Percentiles rank a stretch among this genome's conserved stretches.
phyloP scores from a whole-genome alignment of 352 stramenopile genomes.

The Peronospora belbahrii region DNA sequence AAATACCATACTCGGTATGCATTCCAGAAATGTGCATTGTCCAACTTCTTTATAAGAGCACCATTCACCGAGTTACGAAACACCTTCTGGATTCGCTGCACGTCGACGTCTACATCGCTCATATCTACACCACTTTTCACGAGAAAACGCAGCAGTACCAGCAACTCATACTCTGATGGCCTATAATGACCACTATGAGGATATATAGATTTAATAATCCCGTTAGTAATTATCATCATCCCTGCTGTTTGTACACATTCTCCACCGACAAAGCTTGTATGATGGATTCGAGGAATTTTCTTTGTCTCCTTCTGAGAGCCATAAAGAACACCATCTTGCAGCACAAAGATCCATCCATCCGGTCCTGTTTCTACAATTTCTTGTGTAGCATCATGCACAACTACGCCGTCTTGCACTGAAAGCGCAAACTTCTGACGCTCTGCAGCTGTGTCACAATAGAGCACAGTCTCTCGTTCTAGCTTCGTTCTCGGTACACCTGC shows the following conservation, averaged over 20 bases:
- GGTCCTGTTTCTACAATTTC: slow-evolving; percentile 87
- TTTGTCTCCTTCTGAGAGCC: slow-evolving; percentile 92
- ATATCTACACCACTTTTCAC: slow-evolving; percentile 88
- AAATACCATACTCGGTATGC: slow-evolving; percentile 67
- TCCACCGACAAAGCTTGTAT: slow-evolving; percentile 95
- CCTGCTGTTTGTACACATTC: slow-evolving; percentile 94
- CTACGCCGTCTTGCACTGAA: slow-evolving; percentile 48
- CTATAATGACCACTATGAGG: slow-evolving; percentile 97
- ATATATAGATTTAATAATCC: slow-evolving; percentile 91
- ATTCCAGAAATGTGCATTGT: slow-evolving; percentile 84
- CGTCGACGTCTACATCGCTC: slow-evolving; percentile 88
- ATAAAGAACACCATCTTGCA: slow-evolving; percentile 92
- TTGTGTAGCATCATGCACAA: slow-evolving; percentile 54
- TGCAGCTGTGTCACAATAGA: slow-evolving; percentile 89
- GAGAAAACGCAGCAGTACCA: slow-evolving; percentile 91
- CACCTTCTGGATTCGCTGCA: slow-evolving; percentile 95
- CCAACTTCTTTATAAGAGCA: slow-evolving; percentile 63
- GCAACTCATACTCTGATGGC: slow-evolving; percentile 91
- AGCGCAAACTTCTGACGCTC: slow-evolving; percentile 89
- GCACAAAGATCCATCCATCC: slow-evolving; percentile 95
- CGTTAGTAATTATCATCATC: slow-evolving; percentile 92
- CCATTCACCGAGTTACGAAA: slow-evolving; percentile 79
- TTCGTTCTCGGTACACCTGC: slow-evolving; percentile 85
- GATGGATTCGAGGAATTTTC: slow-evolving; percentile 92
- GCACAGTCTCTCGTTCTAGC: slow-evolving; percentile 91